phyloP scores from a whole-genome alignment of 2,329 filamentous ascomycete species.

The Epichloe coenophiala region DNA sequence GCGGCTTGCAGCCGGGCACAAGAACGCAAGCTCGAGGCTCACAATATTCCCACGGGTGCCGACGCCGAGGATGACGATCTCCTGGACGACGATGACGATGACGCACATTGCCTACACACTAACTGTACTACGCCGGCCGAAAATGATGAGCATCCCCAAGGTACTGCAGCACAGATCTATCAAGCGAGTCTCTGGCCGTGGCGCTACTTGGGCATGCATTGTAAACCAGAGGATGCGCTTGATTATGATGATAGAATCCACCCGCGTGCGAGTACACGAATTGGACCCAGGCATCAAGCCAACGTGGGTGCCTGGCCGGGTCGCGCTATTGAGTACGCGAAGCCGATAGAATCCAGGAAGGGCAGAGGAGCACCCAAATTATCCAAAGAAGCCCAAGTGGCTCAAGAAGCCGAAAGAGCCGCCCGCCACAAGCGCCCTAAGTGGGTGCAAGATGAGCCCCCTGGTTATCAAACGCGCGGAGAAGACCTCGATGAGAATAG shows the following conservation, averaged over 20 bases:
- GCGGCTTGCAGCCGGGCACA: constrained; percentile 92
- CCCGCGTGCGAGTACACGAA: constrained; percentile 80
- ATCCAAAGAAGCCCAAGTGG: constrained; percentile 70
- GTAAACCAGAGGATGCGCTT: constrained; percentile 83
- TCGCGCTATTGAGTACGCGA: constrained; percentile 77
- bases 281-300: constrained; percentile 86
- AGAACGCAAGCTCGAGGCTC: constrained; percentile 80
- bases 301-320: constrained; percentile 77
- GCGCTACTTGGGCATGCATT: constrained; percentile 90
- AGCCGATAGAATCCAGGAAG: constrained; percentile 74
- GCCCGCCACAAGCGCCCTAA: constrained; percentile 73
- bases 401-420: constrained; percentile 68
- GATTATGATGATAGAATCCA: constrained; percentile 98
- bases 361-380: constrained; percentile 66
- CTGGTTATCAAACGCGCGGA: constrained; percentile 73
- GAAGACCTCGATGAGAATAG: constrained; percentile 63
- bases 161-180: constrained; percentile 76
- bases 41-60: constrained; percentile 64
- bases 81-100: constrained; percentile 60
- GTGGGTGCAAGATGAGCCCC: constrained; percentile 90
- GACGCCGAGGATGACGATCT: constrained; percentile 56
- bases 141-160: constrained; percentile 41
- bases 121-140: constrained; percentile 51
- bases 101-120: constrained; percentile 40
- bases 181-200: constrained; percentile 94